A percentile compares a stretch with the other conserved stretches of the same genome.
Evolutionary conservation across 805 yeast genomes (phyloP).

Genomic region (Ogataea trehalophila): DNA sequence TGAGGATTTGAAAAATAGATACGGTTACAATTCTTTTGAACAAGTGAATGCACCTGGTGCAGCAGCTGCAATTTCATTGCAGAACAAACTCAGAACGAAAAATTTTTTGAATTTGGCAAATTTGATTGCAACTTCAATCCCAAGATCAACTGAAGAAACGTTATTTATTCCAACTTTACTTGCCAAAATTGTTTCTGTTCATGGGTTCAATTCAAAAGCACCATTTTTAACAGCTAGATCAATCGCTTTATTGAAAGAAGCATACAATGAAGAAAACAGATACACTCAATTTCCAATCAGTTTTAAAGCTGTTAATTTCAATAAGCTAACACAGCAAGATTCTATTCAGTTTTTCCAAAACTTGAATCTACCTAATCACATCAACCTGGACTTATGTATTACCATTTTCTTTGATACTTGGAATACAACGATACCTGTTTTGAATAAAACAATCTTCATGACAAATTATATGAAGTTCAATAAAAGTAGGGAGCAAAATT

Average conservation of each 20-base stretch:
- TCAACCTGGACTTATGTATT: slow-evolving; percentile 63
- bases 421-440: slow-evolving; percentile 64
- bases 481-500: slow-evolving; percentile 40
- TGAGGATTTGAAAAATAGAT: slow-evolving; percentile 22
- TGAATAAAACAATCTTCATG: slow-evolving; percentile 67
- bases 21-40: slow-evolving; percentile 42
- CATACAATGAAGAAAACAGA: slow-evolving; percentile 28
- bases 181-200: slow-evolving; percentile 63
- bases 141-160: slow-evolving; percentile 75
- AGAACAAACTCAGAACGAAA: slow-evolving; percentile 39
- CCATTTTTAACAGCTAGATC: slow-evolving; percentile 69
- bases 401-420: slow-evolving; percentile 71
- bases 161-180: slow-evolving; percentile 67
- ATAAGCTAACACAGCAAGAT: slow-evolving; percentile 34
- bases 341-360: slow-evolving; percentile 41
- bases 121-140: slow-evolving; percentile 66
- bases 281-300: slow-evolving; percentile 29
- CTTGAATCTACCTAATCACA: slow-evolving; percentile 44
- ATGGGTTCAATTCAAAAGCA: slow-evolving; percentile 67
- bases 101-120: slow-evolving; percentile 45
- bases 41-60: slow-evolving; percentile 73
- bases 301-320: slow-evolving; percentile 35
- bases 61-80: slow-evolving; percentile 58
- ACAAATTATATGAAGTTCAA: slow-evolving; percentile 48
- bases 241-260: slow-evolving; percentile 62